Conservation (phyloP, 257 asterid genomes). For the Solanum sitiens region DNA sequence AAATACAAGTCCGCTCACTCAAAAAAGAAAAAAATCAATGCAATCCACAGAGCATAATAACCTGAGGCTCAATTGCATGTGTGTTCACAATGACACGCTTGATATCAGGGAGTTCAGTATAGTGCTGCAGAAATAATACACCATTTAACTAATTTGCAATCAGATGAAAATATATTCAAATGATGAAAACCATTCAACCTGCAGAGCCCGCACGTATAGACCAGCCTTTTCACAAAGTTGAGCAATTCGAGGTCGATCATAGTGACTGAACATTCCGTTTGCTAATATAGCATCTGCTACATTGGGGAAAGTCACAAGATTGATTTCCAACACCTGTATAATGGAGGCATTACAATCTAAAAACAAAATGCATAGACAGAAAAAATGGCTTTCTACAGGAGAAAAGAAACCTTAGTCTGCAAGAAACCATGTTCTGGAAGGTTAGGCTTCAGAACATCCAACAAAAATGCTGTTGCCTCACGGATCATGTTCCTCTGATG, state of each 20-base stretch:
- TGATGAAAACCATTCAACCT: conserved; percentile 28
- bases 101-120: conserved; percentile 87
- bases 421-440: conserved; percentile 89
- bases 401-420: conserved; percentile 77
- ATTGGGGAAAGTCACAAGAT: conserved; percentile 90
- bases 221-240: conserved; percentile 98
- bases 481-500: conserved; percentile 94
- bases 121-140: conserved; percentile 53
- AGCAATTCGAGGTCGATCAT: conserved; percentile 90
- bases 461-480: conserved; percentile 94
- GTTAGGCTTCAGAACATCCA: conserved; percentile 98
- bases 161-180: not conserved
- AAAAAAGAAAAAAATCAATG: not conserved
- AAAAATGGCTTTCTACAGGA: not conserved
- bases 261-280: conserved; percentile 97
- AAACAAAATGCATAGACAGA: not conserved
- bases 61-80: conserved; percentile 99
- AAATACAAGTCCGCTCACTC: not conserved
- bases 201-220: conserved; percentile 88
- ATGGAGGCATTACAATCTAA: conserved; percentile 11
- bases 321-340: conserved; percentile 85
- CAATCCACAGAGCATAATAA: conserved; percentile 10
- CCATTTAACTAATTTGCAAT: not conserved
- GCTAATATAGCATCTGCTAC: conserved; percentile 99
- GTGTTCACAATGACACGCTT: conserved; percentile 98